A percentile compares a stretch with the other conserved stretches of the same genome.
These are phyloP conservation scores for Hebeloma cylindrosporum DNA, from an alignment of 768 basidiomycete genomes.

Conservation along the genomic window DNA sequence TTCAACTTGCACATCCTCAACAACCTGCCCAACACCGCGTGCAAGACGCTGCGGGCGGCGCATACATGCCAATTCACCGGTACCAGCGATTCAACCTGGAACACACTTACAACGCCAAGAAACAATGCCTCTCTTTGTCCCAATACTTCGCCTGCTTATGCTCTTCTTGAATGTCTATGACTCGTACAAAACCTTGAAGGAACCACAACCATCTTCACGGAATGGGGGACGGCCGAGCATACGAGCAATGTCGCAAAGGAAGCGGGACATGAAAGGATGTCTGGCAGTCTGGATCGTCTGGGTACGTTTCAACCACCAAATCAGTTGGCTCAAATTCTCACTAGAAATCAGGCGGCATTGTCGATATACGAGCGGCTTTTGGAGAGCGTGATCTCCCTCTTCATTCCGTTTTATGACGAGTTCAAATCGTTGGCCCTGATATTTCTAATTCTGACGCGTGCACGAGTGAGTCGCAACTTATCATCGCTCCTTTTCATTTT, in stretches of 20 bases:
- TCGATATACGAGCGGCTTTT: conserved; percentile 63
- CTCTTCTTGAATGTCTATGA: conserved; percentile 81
- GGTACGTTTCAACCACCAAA: conserved; percentile 44
- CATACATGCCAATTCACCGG: conserved; percentile 15
- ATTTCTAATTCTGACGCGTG: conserved; percentile 75
- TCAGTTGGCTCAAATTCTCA: conserved; percentile 12
- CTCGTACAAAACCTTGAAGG: conserved; percentile 80
- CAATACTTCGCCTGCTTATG: conserved; percentile 64
- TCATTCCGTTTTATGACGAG: conserved; percentile 84
- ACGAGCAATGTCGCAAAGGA: conserved; percentile 70
- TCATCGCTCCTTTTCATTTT: background rate
- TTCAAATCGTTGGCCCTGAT: conserved; percentile 72
- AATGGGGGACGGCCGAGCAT: conserved; percentile 63
- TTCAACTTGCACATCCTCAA: conserved; percentile 2
- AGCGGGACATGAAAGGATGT: conserved; percentile 83
- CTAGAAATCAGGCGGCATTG: conserved; percentile 71
- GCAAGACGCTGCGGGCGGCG: conserved; percentile 22
- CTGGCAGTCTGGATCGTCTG: conserved; percentile 85
- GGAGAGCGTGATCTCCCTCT: conserved; percentile 64
- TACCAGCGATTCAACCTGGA: conserved; percentile 1
- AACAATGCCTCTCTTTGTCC: conserved; percentile 68
- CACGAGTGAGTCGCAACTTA: conserved; percentile 51
- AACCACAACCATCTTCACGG: conserved; percentile 52
- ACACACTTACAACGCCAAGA: conserved; percentile 2
- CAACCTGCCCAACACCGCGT: conserved; percentile 21